phyloP scores from a whole-genome alignment of 2,329 filamentous ascomycete genomes.

The Paraconiothyrium brasiliense region DNA sequence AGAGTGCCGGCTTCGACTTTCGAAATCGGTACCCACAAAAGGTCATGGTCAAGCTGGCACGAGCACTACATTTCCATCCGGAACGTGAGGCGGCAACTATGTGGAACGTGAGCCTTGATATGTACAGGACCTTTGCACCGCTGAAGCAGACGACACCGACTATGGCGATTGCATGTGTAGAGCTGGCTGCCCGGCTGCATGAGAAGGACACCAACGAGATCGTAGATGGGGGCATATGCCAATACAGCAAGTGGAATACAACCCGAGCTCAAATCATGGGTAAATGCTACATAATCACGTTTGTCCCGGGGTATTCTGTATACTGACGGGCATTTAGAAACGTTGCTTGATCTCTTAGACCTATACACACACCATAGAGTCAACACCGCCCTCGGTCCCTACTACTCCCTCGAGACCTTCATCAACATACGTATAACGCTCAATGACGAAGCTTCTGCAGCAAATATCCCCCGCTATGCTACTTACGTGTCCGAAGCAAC shows the following conservation, averaged over 20 bases:
- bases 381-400: constrained; percentile 76
- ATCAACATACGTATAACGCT: constrained; percentile 87
- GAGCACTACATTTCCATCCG: constrained; percentile 64
- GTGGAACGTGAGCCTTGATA: constrained; percentile 84
- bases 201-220: constrained; percentile 63
- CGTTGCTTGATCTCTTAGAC: constrained; percentile 88
- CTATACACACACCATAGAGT: constrained; percentile 87
- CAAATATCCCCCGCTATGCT: constrained; percentile 70
- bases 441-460: constrained; percentile 79
- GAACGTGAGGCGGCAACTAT: constrained; percentile 70
- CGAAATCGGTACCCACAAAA: constrained; percentile 88
- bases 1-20: constrained; percentile 94
- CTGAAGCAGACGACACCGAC: constrained; percentile 89
- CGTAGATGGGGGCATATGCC: constrained; percentile 54
- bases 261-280: constrained; percentile 58
- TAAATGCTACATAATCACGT: constrained; percentile 17
- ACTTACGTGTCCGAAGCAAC: constrained; percentile 43
- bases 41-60: constrained; percentile 80
- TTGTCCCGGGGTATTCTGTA: not conserved
- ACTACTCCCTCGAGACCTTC: constrained; percentile 78
- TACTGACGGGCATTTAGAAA: constrained; percentile 66
- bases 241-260: constrained; percentile 58
- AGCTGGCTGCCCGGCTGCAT: constrained; percentile 78
- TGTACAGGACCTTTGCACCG: constrained; percentile 92
- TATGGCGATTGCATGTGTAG: constrained; percentile 82